A percentile compares a stretch with the other conserved stretches of the same genome.
Conservation (phyloP, 2,329 filamentous ascomycete species). For the Neonectria coccinea region DNA sequence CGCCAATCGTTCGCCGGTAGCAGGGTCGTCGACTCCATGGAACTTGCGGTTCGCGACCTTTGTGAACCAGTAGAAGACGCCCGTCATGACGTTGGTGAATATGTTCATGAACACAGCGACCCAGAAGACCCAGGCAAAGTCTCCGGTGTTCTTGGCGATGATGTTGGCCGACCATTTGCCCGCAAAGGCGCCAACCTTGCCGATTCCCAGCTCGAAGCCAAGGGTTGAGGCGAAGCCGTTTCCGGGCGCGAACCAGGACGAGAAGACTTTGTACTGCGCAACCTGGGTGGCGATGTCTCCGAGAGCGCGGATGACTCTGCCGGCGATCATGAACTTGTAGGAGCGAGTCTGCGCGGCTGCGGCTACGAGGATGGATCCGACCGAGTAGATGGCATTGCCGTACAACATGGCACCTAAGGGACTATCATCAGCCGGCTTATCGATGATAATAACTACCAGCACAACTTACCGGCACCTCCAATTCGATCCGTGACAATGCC, state of each 20-base stretch:
- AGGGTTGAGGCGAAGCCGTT: conserved; percentile 71
- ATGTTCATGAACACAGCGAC: conserved; percentile 71
- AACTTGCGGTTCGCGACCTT: conserved; percentile 25
- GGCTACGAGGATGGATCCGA: conserved; percentile 69
- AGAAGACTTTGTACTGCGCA: conserved; percentile 73
- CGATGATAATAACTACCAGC: fast-evolving
- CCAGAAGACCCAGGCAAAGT: conserved; percentile 73
- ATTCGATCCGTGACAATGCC: conserved; percentile 68
- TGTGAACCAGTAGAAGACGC: conserved; percentile 66
- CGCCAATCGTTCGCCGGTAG: conserved; percentile 66
- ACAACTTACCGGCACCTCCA: conserved; percentile 61
- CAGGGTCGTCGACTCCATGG: conserved; percentile 49
- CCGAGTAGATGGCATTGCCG: conserved; percentile 67
- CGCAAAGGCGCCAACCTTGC: conserved; percentile 70
- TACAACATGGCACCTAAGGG: conserved; percentile 62
- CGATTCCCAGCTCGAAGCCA: conserved; percentile 69
- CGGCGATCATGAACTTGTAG: conserved; percentile 70
- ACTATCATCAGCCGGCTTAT: background rate
- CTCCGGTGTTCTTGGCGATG: conserved; percentile 65
- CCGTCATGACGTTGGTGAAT: conserved; percentile 67
- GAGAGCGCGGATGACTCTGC: conserved; percentile 64
- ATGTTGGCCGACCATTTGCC: conserved; percentile 70
- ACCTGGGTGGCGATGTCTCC: conserved; percentile 72
- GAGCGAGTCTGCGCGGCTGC: conserved; percentile 65
- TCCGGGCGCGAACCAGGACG: conserved; percentile 70